Evolutionary conservation across 139 green algal genomes (phyloP).

Genomic region (Eudorina sp.): DNA sequence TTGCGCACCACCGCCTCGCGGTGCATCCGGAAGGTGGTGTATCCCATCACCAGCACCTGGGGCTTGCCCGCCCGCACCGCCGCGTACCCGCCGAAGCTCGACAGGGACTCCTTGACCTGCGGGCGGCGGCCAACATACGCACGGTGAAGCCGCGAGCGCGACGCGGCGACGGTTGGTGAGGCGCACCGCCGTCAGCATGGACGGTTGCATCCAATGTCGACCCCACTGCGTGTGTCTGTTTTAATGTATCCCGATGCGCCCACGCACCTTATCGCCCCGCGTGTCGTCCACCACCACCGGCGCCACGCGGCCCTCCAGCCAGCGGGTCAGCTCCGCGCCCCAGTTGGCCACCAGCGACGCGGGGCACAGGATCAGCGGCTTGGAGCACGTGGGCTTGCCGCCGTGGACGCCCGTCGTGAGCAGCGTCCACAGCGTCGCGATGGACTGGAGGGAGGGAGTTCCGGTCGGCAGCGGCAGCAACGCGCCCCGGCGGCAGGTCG

Average conservation of each 20-base stretch:
- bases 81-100: slow-evolving; percentile 32
- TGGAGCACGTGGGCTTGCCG: slow-evolving; percentile 72
- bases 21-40: slow-evolving; percentile 56
- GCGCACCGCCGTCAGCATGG: too few relatives aligned
- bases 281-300: slow-evolving; percentile 80
- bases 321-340: slow-evolving; percentile 77
- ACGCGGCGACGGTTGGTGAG: too few relatives aligned
- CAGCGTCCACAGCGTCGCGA: slow-evolving; percentile 80
- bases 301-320: slow-evolving; percentile 70
- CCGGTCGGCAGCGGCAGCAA: too few relatives aligned
- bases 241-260: too few relatives aligned
- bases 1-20: slow-evolving; percentile 48
- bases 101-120: slow-evolving; percentile 66
- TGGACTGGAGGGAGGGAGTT: slow-evolving; percentile 29
- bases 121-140: background rate
- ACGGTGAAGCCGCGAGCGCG: too few relatives aligned
- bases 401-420: slow-evolving; percentile 68
- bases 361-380: slow-evolving; percentile 95
- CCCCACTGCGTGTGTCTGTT: too few relatives aligned
- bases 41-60: slow-evolving; percentile 58
- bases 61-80: slow-evolving; percentile 37
- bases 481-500: too few relatives aligned
- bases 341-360: slow-evolving; percentile 95
- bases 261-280: slow-evolving; percentile 3
- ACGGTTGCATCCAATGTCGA: too few relatives aligned